phyloP scores from a whole-genome alignment of 1,284 basidiomycete species.

The Athelia sp. region DNA sequence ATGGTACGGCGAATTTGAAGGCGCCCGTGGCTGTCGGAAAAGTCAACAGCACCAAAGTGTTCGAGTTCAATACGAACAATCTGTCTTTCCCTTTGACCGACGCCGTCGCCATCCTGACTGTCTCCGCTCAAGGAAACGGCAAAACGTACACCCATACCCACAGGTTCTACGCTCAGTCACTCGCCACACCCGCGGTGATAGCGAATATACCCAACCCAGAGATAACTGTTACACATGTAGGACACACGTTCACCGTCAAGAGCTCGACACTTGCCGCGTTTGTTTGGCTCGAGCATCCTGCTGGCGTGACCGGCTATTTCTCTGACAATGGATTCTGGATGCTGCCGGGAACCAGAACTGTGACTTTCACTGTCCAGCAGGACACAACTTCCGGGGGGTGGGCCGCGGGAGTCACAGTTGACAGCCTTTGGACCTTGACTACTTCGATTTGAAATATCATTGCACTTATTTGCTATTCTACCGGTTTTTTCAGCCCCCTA shows the following conservation, averaged over 20 bases:
- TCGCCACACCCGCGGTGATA: slow-evolving; percentile 19
- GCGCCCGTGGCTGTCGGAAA: slow-evolving; percentile 26
- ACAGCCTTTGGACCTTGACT: background rate
- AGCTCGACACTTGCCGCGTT: slow-evolving; percentile 32
- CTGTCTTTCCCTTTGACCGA: background rate
- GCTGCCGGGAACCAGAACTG: slow-evolving; percentile 23
- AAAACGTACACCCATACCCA: background rate
- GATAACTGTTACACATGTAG: slow-evolving; percentile 19
- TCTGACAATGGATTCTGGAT: slow-evolving; percentile 36
- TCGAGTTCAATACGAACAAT: slow-evolving; percentile 8
- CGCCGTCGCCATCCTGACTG: background rate
- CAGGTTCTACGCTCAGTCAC: slow-evolving; percentile 31
- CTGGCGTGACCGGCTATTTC: slow-evolving; percentile 34
- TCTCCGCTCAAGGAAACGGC: background rate
- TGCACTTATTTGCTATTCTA: too few relatives aligned
- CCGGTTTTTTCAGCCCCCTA: too few relatives aligned
- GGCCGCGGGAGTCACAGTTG: background rate
- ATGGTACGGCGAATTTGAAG: slow-evolving; percentile 30
- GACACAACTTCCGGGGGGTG: background rate
- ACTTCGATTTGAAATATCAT: too few relatives aligned
- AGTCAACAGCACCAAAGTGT: slow-evolving; percentile 28
- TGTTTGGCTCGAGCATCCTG: slow-evolving; percentile 36
- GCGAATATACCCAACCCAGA: slow-evolving; percentile 27
- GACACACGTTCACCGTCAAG: slow-evolving; percentile 31
- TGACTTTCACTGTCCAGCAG: background rate